phyloP scores from a whole-genome alignment of 139 green algal genomes.

The Klebsormidium nitens region DNA sequence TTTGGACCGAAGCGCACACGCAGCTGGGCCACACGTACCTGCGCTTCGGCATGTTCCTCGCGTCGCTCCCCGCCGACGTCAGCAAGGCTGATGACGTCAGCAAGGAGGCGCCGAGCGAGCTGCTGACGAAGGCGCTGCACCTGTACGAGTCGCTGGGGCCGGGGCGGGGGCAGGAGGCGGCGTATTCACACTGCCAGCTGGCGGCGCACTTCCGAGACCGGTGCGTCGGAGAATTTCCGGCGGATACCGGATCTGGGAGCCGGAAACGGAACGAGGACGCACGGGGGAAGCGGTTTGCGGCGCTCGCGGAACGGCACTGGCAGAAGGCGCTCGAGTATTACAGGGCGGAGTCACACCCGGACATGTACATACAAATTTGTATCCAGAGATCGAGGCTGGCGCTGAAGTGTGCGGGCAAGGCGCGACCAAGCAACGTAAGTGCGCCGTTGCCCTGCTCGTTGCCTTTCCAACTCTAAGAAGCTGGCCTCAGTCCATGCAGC shows the following conservation, averaged over 20 bases:
- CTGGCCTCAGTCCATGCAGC: no score
- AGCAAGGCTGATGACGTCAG: no score
- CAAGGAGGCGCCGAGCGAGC: no score
- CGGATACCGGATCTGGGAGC: not conserved
- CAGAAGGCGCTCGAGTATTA: slow-evolving; percentile 24
- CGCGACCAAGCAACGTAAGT: no score
- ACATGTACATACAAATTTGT: slow-evolving; percentile 29
- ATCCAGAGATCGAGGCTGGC: no score
- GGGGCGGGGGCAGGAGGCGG: slow-evolving; percentile 9
- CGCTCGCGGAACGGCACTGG: slow-evolving; percentile 31
- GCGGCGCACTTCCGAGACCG: slow-evolving; percentile 16
- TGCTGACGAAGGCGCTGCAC: slow-evolving; percentile 20
- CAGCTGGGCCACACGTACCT: slow-evolving; percentile 39
- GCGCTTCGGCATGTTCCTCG: slow-evolving; percentile 29
- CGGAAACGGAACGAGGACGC: not conserved
- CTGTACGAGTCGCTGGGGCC: slow-evolving; percentile 24
- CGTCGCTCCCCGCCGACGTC: no score
- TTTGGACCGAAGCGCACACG: slow-evolving; percentile 33
- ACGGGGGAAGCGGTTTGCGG: slow-evolving; percentile 1
- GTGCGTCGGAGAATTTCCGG: not conserved
- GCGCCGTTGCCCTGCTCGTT: no score
- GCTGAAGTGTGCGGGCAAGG: no score
- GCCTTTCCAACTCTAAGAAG: no score
- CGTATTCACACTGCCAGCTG: slow-evolving; percentile 28
- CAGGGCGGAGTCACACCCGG: slow-evolving; percentile 8